A percentile compares a stretch with the other conserved stretches of the same genome.
Conservation (phyloP, 805 yeast species). For the Tetrapisispora taiwanensis region DNA sequence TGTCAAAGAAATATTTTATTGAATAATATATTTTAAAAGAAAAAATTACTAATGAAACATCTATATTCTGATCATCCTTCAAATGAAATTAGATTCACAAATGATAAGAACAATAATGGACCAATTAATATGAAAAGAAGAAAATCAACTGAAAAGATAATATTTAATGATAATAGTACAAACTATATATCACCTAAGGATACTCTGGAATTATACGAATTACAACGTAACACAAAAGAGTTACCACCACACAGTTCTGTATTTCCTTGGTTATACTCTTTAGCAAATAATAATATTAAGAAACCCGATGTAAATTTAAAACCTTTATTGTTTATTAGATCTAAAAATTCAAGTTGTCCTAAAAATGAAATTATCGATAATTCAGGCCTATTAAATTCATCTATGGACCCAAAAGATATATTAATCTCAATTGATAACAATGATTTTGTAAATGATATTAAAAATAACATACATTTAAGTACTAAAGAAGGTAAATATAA, state of each 20-base stretch:
- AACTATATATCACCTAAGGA: constrained; percentile 5
- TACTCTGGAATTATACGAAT: constrained; percentile 4
- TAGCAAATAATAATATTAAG: constrained; percentile 31
- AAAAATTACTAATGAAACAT: neutral
- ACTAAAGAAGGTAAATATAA: neutral
- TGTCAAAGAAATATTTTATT: too few species aligned
- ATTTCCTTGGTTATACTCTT: constrained; percentile 90
- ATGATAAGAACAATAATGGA: neutral
- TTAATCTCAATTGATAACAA: constrained; percentile 30
- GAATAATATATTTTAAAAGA: too few species aligned
- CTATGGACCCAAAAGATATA: constrained; percentile 45
- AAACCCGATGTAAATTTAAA: neutral
- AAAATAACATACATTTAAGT: neutral
- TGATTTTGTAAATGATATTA: neutral
- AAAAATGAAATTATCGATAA: constrained; percentile 2
- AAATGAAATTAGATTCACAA: neutral
- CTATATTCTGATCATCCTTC: neutral
- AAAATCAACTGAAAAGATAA: neutral
- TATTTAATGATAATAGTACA: neutral
- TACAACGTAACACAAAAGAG: constrained; percentile 10
- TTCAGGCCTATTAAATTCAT: constrained; percentile 43
- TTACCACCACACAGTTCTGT: constrained; percentile 57
- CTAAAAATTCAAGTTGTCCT: neutral
- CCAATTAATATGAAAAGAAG: constrained; percentile 1
- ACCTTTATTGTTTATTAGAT: neutral